Percentiles rank a stretch among this genome's conserved stretches.
These are phyloP conservation scores for Neonectria coccinea DNA, from an alignment of 2,329 filamentous ascomycete species.

Conservation along the genomic window DNA sequence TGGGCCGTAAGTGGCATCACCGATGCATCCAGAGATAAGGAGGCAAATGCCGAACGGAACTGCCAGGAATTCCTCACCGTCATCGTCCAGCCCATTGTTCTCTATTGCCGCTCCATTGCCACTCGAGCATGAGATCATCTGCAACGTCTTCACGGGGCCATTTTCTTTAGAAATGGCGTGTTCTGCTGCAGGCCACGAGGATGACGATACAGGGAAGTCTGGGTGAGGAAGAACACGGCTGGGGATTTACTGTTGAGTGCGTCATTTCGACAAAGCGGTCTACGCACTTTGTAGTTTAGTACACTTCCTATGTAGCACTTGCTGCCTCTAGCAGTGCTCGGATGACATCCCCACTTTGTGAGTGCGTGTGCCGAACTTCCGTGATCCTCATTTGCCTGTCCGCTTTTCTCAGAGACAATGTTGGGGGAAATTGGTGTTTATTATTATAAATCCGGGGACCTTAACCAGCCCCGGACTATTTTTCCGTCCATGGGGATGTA, in stretches of 20 bases:
- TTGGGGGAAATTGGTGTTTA: not conserved
- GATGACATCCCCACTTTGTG: not conserved
- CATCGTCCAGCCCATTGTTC: not conserved
- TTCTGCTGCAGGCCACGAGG: not conserved
- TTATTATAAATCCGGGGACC: not conserved
- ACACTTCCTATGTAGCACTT: not conserved
- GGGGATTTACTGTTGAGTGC: not conserved
- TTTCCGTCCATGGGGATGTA: not conserved
- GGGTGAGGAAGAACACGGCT: not conserved
- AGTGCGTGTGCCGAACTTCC: not conserved
- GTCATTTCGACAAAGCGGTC: not conserved
- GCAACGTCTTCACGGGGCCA: not conserved
- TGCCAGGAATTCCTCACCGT: not conserved
- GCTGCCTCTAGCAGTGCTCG: not conserved
- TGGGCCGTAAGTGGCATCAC: conserved; percentile 6
- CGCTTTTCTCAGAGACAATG: not conserved
- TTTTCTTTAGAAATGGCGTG: not conserved
- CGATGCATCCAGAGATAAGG: not conserved
- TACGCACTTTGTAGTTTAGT: not conserved
- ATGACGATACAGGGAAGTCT: not conserved
- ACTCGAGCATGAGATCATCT: not conserved
- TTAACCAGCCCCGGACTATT: not conserved
- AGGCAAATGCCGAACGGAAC: too few relatives aligned
- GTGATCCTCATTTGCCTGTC: not conserved
- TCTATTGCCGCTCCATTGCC: not conserved